Evolutionary conservation across 352 stramenopile genomes (phyloP).

Genomic region (Globisporangium spinosum): DNA sequence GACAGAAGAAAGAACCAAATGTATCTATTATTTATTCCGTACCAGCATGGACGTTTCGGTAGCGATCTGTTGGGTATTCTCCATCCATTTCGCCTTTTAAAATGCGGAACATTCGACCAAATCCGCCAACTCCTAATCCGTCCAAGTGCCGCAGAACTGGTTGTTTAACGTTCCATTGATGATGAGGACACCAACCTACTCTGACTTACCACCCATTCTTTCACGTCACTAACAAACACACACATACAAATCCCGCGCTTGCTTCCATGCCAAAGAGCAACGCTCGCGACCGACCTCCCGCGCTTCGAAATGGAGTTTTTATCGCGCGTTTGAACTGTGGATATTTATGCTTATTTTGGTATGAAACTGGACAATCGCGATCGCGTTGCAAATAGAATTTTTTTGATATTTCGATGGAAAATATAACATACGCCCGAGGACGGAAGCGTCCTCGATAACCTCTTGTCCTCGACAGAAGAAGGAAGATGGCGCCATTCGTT

Average conservation of each 20-base stretch:
- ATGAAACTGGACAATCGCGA: not conserved
- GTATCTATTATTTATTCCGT: not conserved
- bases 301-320: no score
- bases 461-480: not conserved
- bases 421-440: not conserved
- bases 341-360: not conserved
- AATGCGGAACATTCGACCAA: not conserved
- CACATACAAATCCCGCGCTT: not conserved
- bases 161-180: not conserved
- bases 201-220: not conserved
- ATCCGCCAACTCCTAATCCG: not conserved
- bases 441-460: no score
- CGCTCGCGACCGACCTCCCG: no score
- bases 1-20: not conserved
- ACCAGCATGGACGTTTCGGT: not conserved
- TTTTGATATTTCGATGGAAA: not conserved
- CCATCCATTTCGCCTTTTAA: not conserved
- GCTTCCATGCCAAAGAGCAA: no score
- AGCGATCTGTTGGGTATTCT: not conserved
- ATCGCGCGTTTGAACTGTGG: not conserved
- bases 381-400: not conserved
- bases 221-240: not conserved
- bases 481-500: no score
- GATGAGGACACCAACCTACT: not conserved
- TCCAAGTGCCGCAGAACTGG: not conserved